These are phyloP conservation scores for Agaricus blazei DNA, from an alignment of 768 basidiomycete genomes.

Conservation along the genomic window DNA sequence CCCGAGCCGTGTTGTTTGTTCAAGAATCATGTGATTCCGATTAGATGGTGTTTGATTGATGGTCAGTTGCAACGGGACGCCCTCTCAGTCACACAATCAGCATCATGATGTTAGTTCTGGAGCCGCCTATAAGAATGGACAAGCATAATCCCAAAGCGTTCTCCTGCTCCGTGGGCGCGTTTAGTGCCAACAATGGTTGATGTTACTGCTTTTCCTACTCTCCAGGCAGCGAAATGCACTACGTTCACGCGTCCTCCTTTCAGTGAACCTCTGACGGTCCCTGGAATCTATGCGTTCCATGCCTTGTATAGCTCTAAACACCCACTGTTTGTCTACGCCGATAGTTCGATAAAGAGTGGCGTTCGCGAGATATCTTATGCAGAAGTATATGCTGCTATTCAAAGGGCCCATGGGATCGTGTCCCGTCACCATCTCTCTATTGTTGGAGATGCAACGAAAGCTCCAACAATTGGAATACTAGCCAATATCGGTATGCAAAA, in stretches of 20 bases:
- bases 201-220: not conserved
- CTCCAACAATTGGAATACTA: not conserved
- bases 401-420: not conserved
- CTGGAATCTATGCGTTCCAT: not conserved
- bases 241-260: conserved; percentile 1
- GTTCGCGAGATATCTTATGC: not conserved
- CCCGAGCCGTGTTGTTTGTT: no score
- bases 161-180: no score
- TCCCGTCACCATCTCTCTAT: not conserved
- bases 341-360: not conserved
- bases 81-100: no score
- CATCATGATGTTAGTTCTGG: no score
- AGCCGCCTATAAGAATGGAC: no score
- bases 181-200: not conserved
- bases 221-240: not conserved
- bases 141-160: no score
- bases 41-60: no score
- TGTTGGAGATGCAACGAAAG: not conserved
- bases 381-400: not conserved
- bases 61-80: no score
- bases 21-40: no score
- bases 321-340: not conserved
- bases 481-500: not conserved
- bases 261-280: not conserved
- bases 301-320: not conserved